Conservation (phyloP, 345 rosid species). For the Reutealis trisperma region DNA sequence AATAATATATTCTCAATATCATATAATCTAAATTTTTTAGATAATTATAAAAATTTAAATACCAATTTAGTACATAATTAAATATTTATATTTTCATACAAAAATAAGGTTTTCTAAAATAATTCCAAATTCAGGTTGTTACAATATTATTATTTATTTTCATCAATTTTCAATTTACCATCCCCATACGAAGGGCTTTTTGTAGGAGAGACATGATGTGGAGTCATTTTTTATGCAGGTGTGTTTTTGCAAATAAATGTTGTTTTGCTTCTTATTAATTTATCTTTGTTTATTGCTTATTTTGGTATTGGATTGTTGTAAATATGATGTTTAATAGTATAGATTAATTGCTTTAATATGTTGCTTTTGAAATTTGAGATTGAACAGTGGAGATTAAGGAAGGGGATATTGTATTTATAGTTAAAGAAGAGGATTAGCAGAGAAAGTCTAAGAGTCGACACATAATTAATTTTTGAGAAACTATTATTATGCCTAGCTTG, state of each 20-base stretch:
- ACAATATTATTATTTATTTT: no score
- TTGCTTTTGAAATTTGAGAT: neutral
- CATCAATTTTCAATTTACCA: no score
- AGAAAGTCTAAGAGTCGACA: conserved; percentile 42
- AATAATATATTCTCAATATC: no score
- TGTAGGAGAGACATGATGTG: no score
- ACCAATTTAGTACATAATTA: no score
- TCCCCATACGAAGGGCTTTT: no score
- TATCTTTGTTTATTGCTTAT: neutral
- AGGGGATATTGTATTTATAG: conserved; percentile 56
- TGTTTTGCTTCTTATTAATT: neutral
- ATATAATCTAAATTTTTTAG: no score
- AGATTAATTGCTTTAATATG: neutral
- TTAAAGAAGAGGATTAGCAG: conserved; percentile 63
- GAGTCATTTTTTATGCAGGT: conserved; percentile 85
- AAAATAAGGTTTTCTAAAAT: no score
- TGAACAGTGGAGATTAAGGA: conserved; percentile 71
- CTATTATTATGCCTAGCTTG: conserved; percentile 93
- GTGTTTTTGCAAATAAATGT: neutral
- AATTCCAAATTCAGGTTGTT: no score
- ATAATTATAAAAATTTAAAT: no score
- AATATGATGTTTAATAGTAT: neutral
- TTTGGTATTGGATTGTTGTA: neutral
- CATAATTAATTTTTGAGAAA: conserved; percentile 72
- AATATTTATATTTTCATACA: no score